Percentiles rank a stretch among this genome's conserved stretches.
phyloP scores from a whole-genome alignment of 768 basidiomycete species.

The Lactarius pseudohatsudake region DNA sequence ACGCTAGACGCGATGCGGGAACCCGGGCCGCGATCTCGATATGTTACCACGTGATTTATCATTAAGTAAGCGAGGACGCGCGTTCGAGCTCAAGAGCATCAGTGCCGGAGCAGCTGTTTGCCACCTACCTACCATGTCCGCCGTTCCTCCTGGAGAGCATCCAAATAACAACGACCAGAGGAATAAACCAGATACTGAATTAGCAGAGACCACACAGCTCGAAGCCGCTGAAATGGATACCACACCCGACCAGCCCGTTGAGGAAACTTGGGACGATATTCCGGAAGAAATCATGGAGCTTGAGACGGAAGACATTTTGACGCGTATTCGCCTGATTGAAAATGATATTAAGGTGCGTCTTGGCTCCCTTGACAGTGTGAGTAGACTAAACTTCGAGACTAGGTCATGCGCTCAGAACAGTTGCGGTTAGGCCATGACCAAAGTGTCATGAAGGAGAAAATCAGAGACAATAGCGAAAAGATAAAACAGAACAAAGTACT shows the following conservation, averaged over 20 bases:
- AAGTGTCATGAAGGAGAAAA: slow-evolving; percentile 96
- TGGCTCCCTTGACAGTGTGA: neutral
- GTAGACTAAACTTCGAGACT: slow-evolving; percentile 5
- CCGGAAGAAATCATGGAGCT: slow-evolving; percentile 82
- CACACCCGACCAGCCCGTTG: slow-evolving; percentile 63
- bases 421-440: slow-evolving; percentile 91
- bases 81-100: slow-evolving; percentile 11
- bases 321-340: slow-evolving; percentile 89
- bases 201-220: slow-evolving; percentile 35
- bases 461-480: slow-evolving; percentile 96
- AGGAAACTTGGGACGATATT: slow-evolving; percentile 89
- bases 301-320: slow-evolving; percentile 82
- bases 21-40: slow-evolving; percentile 1
- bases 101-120: neutral
- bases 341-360: slow-evolving; percentile 87
- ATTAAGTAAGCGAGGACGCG: slow-evolving; percentile 25
- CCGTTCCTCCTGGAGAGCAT: slow-evolving; percentile 21
- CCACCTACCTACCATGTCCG: slow-evolving; percentile 19
- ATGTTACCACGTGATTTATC: neutral
- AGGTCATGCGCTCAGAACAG: slow-evolving; percentile 98
- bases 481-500: slow-evolving; percentile 99
- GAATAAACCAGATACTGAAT: slow-evolving; percentile 45
- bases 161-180: slow-evolving; percentile 18
- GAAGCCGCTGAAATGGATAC: slow-evolving; percentile 62
- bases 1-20: slow-evolving; percentile 14